Evolutionary conservation across 441 rosid species (phyloP), one percentile per base, ranked within the genome.

Genomic region (Codiaeum variegatum): DNA sequence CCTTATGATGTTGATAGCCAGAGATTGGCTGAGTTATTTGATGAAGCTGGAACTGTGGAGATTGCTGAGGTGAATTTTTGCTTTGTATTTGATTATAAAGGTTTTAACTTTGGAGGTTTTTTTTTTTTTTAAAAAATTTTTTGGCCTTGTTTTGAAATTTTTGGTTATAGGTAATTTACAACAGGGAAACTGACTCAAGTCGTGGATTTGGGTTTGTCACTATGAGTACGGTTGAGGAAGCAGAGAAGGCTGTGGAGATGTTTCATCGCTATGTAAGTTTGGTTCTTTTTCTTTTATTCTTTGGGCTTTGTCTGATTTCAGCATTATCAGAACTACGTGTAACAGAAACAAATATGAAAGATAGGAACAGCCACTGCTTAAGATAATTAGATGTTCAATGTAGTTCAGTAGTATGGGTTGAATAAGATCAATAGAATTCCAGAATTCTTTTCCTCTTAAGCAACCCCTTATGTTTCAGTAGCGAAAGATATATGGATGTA

Each of bases 171-270:
- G 93, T 94, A 77, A 87, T 94, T 70, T 91, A 90, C 83, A 88
- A 92, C 75, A 86, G 90, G 75, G 94, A 87, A 59, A 92, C 92
- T 15, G 96, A 94, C 74, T 85, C 77, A 72, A 94, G 99, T 66
- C 90, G 99, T 26, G 99, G 99, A 40, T 94, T 94, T 69, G 99
- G 99, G 49, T 94, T 94, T n/a, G 97, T 94, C 73, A 91, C 96
- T 5, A 92, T 94, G 96, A 92, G 97, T 78, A 85, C 90, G 0
- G 90, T 90, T 66, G 97, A 88, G 54, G 97, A 94, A 84, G 93
- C 97, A 34, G 97, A 94, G 70, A 86, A 79, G 76, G 99, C 97
- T 75, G 92, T 85, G 0, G 96, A 91, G 21, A 76, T 81, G 79
- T 78, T 90, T 52, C 73, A 88, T 77, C 85, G 88, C 62, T 87